Evolutionary conservation across 768 basidiomycete species (phyloP).

Genomic region (Rhizopogon vulgaris): DNA sequence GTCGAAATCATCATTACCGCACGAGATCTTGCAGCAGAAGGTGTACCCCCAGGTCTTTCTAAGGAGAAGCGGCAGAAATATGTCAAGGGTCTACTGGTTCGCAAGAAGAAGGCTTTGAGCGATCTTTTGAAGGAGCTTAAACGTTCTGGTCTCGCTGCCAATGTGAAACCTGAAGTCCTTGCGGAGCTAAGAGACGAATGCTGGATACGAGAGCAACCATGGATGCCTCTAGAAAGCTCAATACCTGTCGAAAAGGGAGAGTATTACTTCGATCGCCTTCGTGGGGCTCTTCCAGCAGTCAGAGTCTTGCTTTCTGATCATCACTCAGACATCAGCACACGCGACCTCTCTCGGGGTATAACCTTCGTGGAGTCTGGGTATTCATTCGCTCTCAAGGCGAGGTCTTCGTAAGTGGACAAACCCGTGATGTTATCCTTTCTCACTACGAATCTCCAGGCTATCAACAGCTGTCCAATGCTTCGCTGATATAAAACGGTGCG

Average conservation of each 20-base stretch:
- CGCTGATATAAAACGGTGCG: constrained; percentile 9
- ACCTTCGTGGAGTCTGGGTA: constrained; percentile 78
- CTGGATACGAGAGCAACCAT: constrained; percentile 65
- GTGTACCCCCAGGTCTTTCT: constrained; percentile 35
- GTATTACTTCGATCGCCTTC: constrained; percentile 58
- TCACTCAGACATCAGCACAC: constrained; percentile 78
- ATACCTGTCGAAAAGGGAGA: constrained; percentile 41
- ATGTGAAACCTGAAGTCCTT: constrained; percentile 65
- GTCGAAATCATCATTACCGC: constrained; percentile 58
- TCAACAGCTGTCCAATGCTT: constrained; percentile 14
- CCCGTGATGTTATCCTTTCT: background rate
- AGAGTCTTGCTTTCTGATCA: constrained; percentile 59
- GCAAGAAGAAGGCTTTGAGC: constrained; percentile 87
- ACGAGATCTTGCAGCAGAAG: constrained; percentile 45
- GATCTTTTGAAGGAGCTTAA: constrained; percentile 89
- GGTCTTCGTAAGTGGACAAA: constrained; percentile 52
- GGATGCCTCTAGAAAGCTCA: constrained; percentile 22
- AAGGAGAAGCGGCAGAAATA: constrained; percentile 53
- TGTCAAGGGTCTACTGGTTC: constrained; percentile 64
- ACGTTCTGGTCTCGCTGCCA: constrained; percentile 65
- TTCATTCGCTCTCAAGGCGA: constrained; percentile 53
- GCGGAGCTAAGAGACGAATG: constrained; percentile 44
- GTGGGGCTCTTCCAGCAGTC: constrained; percentile 59
- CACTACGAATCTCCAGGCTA: constrained; percentile 16
- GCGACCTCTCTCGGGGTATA: constrained; percentile 77